Percentiles rank a stretch among this genome's conserved stretches.
phyloP scores from a whole-genome alignment of 164 flowering plant species.

The Akebia trifoliata region DNA sequence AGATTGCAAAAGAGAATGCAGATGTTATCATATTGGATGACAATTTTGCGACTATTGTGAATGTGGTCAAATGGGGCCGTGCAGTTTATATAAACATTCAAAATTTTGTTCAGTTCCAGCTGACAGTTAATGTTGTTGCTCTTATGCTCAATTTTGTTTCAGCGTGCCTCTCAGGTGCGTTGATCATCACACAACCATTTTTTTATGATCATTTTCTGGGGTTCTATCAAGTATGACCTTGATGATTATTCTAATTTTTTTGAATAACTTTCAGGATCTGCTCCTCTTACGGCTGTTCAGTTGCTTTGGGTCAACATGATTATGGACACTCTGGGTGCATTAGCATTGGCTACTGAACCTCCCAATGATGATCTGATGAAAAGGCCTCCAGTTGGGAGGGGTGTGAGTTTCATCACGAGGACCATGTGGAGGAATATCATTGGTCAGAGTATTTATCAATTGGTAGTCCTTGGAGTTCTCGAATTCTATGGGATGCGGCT shows the following conservation, averaged over 20 bases:
- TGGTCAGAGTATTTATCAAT: slow-evolving; percentile 78
- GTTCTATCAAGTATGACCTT: not conserved
- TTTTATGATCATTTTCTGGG: not conserved
- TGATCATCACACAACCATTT: not conserved
- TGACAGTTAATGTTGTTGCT: slow-evolving; percentile 85
- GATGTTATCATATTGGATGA: slow-evolving; percentile 85
- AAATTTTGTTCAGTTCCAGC: too few species aligned
- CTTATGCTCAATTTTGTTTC: slow-evolving; percentile 78
- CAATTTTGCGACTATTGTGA: slow-evolving; percentile 81
- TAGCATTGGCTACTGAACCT: slow-evolving; percentile 88
- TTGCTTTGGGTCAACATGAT: slow-evolving; percentile 99
- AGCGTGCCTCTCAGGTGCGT: slow-evolving; percentile 72
- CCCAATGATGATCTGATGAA: slow-evolving; percentile 78
- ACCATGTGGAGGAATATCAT: too few species aligned
- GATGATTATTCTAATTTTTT: not conserved
- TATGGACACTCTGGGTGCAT: slow-evolving; percentile 92
- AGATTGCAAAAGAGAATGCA: slow-evolving; percentile 96
- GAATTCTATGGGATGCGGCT: slow-evolving; percentile 47
- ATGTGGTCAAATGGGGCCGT: too few species aligned
- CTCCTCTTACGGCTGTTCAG: slow-evolving; percentile 89
- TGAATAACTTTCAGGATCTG: slow-evolving; percentile 43
- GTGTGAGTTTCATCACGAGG: slow-evolving; percentile 77
- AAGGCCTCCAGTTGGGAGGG: slow-evolving; percentile 75
- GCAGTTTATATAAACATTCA: too few species aligned
- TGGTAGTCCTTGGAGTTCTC: slow-evolving; percentile 73